Base-by-base conservation (phyloP, 495 filamentous ascomycete species). In the Chaetomidium leptoderma region DNA sequence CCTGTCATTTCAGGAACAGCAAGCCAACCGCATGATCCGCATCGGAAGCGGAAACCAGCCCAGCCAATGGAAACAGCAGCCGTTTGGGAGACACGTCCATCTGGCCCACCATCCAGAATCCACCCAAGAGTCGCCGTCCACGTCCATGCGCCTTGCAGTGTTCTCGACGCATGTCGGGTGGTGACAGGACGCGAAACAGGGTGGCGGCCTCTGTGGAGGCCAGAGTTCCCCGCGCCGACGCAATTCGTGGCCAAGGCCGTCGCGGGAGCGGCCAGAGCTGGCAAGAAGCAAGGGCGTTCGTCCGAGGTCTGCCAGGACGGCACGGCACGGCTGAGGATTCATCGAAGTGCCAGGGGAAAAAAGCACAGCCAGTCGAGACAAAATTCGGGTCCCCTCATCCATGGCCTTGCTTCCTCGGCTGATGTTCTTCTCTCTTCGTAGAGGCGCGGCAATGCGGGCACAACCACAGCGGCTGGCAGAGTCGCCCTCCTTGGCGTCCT, bases 21-120 rank as follows among this genome's bases (percentile, higher is more conserved):
- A 50, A 61, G 32, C 59, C 63, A 65, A 62, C 62, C 49, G 59
- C 24, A n/a, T n/a, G n/a, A n/a, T n/a, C n/a, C n/a, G n/a, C 56
- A 47, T 51, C 60, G 19, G 50, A 59, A 55, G 36, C 55, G 55
- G 59, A 62, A 47, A 48, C 42, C 26, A 53, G 11, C 51, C 32
- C 36, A 54, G 30, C 63, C 63, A 65, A 65, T 62, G 35, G 50
- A 13, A 11, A 4, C 33, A 1, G 14, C 14, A 21, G 21, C 27
- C 55, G 37, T 29, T 9, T 6, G 27, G 37, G 32, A 21, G 53
- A 51, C 60, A 58, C 44, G 55, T 62, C 55, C 50, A 44, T 58
- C 55, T 26, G 36, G 10, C 35, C 60, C 60, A 58, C 54, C 19
- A 10, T 24, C 44, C 29, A 45, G 39, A 30, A 45, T 52, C 33